phyloP scores from a whole-genome alignment of 495 filamentous ascomycete species.

The Neurospora africana region DNA sequence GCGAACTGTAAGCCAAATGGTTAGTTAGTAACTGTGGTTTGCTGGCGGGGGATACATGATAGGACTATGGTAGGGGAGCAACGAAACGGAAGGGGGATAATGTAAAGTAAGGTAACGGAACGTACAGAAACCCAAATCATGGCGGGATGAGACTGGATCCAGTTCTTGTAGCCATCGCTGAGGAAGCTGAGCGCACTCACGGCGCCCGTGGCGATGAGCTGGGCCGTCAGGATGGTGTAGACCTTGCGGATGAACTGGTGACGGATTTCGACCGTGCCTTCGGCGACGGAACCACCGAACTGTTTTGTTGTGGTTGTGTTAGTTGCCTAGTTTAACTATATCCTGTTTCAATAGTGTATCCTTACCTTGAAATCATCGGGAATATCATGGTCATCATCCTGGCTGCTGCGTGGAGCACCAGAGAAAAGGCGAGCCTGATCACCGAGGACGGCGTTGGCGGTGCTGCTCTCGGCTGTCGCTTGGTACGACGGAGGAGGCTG shows the following conservation, averaged over 20 bases:
- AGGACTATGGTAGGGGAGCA: too few species aligned
- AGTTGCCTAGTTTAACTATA: not conserved
- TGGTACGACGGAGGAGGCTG: slow-evolving; percentile 81
- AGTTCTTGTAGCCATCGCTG: slow-evolving; percentile 64
- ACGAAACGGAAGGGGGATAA: not conserved
- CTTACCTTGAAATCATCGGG: slow-evolving; percentile 94
- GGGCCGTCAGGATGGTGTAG: slow-evolving; percentile 54
- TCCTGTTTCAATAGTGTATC: not conserved
- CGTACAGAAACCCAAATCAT: slow-evolving; percentile 70
- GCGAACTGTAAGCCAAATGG: slow-evolving; percentile 37
- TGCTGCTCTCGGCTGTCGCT: slow-evolving; percentile 27
- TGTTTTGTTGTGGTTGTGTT: slow-evolving; percentile 17
- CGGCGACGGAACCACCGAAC: slow-evolving; percentile 85
- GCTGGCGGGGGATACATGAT: not conserved
- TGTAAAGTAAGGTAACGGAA: not conserved
- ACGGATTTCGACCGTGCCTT: slow-evolving; percentile 88
- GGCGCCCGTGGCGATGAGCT: slow-evolving; percentile 73
- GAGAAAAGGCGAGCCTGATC: slow-evolving; percentile 29
- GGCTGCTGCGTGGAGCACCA: slow-evolving; percentile 56
- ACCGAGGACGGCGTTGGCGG: slow-evolving; percentile 26
- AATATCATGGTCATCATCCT: slow-evolving; percentile 59
- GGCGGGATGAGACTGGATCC: slow-evolving; percentile 78
- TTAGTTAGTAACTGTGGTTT: slow-evolving; percentile 1
- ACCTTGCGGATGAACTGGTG: slow-evolving; percentile 95
- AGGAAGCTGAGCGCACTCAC: slow-evolving; percentile 80